A percentile compares a stretch with the other conserved stretches of the same genome.
These are phyloP conservation scores for Pseudopyricularia cyperi DNA, from an alignment of 2,329 filamentous ascomycete genomes.

Conservation along the genomic window DNA sequence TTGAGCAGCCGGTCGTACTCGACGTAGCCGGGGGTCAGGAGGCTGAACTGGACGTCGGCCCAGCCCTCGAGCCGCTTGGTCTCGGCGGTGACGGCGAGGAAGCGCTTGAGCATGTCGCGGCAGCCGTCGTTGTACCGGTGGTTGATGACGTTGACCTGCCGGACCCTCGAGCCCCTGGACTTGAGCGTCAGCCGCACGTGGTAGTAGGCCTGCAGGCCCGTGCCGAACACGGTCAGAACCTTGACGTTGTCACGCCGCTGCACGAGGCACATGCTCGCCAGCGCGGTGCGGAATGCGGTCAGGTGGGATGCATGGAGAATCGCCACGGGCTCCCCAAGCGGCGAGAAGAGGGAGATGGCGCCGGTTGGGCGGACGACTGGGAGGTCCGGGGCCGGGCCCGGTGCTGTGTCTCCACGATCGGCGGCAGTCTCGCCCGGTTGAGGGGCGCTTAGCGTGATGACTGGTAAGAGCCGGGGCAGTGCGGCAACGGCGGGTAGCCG, in stretches of 20 bases:
- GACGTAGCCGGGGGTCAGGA: constrained; percentile 56
- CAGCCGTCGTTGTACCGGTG: constrained; percentile 51
- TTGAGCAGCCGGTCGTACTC: constrained; percentile 55
- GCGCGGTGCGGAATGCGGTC: constrained; percentile 69
- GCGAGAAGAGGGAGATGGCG: constrained; percentile 55
- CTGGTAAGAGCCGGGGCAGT: too few relatives aligned
- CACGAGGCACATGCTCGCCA: constrained; percentile 56
- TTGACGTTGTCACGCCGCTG: constrained; percentile 54
- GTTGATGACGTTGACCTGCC: constrained; percentile 73
- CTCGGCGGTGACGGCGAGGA: constrained; percentile 27
- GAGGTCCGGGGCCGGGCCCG: background rate
- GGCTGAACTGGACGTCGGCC: constrained; percentile 51
- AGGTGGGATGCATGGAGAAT: constrained; percentile 62
- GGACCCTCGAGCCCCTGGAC: constrained; percentile 56
- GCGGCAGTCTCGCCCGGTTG: constrained; percentile 10
- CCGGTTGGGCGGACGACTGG: constrained; percentile 41
- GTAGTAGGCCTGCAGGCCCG: constrained; percentile 88
- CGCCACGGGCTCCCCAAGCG: constrained; percentile 48
- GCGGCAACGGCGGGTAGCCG: too few relatives aligned
- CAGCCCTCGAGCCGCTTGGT: constrained; percentile 48
- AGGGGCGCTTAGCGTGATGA: constrained; percentile 47
- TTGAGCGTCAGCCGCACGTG: constrained; percentile 76
- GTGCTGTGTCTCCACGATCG: background rate
- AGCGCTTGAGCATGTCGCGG: constrained; percentile 32
- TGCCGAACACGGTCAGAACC: constrained; percentile 73